Evolutionary conservation across 2,329 filamentous ascomycete species (phyloP), one percentile per base, ranked within the genome.

Genomic region (Neofusicoccum umdonicola): DNA sequence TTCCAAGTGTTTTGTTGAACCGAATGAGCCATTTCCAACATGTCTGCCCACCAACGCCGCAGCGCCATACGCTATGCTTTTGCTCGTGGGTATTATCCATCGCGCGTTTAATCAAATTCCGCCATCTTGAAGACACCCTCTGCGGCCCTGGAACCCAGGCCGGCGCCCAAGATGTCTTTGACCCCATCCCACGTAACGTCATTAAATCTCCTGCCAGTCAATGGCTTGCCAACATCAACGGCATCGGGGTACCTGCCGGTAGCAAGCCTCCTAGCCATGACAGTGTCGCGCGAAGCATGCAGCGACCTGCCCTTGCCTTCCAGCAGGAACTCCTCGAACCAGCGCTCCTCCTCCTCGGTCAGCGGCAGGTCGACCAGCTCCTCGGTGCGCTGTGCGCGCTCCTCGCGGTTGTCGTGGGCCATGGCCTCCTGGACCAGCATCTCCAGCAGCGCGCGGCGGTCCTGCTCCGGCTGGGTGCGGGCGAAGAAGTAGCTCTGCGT

Each of bases 321-420:
- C 0, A 86, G 81, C 42, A 96, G 79, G 65, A 85, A 89, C 31
- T 89, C 85, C 68, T 89, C 87, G 67, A 96, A 87, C 89, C 90
- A 94, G 4, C 73, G 73, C 73, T 93, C 90, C 73, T 96, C 92
- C 17, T 85, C 80, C 1, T 81, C 74, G 65, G 87, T 87, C n/a
- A 96, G 85, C 0, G 91, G 90, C 67, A 94, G 77, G 66, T 89
- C 88, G 8, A 92, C 84, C 0, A 96, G 81, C 74, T 94, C 90
- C 51, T 87, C 84, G 0, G 88, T 87, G 17, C 85, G 84, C 15
- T 83, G 80, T 2, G 86, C 85, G 19, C 81, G 75, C 19, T 71
- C 66, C 64, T 69, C 75, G 37, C 42, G 35, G 2, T n/a, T 63
- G 31, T 13, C 66, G 62, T 6, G 68, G 62, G 50, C 44, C 15